Conservation (phyloP, 345 rosid species). For the Physaria fendleri region DNA sequence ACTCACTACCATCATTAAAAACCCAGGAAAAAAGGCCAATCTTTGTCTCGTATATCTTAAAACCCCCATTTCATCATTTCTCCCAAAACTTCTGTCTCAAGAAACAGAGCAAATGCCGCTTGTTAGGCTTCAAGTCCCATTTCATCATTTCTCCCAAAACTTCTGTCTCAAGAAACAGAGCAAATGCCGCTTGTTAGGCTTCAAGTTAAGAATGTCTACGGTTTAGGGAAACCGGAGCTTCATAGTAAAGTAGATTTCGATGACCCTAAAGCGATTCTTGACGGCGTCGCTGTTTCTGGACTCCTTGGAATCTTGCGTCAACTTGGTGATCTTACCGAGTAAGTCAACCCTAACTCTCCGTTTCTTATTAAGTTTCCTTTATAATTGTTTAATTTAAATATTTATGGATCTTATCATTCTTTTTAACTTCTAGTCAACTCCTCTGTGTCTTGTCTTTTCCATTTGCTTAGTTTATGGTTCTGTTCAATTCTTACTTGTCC, state of each 20-base stretch:
- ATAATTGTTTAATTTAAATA: neutral
- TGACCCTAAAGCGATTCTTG: conserved; percentile 83
- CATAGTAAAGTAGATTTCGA: conserved; percentile 58
- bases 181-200: conserved; percentile 79
- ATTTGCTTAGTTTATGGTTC: neutral
- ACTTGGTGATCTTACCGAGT: conserved; percentile 99
- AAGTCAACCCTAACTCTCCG: conserved; percentile 27
- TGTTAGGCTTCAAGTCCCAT: conserved; percentile 52
- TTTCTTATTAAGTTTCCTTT: neutral
- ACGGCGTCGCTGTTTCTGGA: conserved; percentile 87
- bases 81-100: neutral
- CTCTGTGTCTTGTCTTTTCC: neutral
- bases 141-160: neutral
- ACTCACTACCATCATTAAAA: conserved; percentile 24
- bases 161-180: neutral
- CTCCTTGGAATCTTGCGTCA: conserved; percentile 95
- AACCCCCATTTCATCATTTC: conserved; percentile 13
- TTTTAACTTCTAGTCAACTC: neutral
- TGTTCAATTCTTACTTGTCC: neutral
- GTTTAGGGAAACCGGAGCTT: conserved; percentile 78
- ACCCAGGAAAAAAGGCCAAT: neutral
- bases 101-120: conserved; percentile 61
- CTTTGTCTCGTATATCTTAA: neutral
- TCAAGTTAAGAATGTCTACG: conserved; percentile 62
- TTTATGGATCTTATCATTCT: neutral